Conservation (phyloP, 2,329 filamentous ascomycete genomes). For the Stenocarpella maydis region DNA sequence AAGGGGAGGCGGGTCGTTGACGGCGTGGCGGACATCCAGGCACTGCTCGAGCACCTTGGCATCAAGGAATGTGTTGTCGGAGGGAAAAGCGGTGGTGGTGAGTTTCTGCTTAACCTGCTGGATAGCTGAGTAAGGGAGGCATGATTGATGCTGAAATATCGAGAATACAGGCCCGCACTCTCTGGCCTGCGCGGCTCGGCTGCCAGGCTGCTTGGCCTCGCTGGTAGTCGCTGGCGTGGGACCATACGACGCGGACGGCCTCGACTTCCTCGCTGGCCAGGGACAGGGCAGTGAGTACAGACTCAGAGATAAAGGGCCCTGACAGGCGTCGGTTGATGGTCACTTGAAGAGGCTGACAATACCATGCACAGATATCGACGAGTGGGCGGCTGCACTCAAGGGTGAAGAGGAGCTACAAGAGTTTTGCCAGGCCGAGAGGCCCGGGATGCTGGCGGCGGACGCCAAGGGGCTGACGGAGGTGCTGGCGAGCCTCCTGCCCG, state of each 20-base stretch:
- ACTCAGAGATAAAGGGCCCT: not conserved
- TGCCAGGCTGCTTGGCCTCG: constrained; percentile 29
- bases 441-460: constrained; percentile 21
- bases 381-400: constrained; percentile 19
- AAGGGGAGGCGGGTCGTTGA: constrained; percentile 25
- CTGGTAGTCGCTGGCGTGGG: constrained; percentile 19
- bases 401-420: constrained; percentile 23
- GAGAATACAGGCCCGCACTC: constrained; percentile 18
- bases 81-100: constrained; percentile 33
- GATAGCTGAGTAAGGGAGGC: not conserved
- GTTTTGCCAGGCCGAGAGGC: constrained; percentile 12
- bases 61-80: constrained; percentile 30
- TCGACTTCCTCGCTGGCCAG: constrained; percentile 29
- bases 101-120: not conserved
- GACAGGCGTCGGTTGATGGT: too few species aligned
- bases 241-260: constrained; percentile 16
- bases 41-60: constrained; percentile 30
- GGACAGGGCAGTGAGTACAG: constrained; percentile 23
- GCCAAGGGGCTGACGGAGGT: constrained; percentile 12
- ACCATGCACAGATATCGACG: constrained; percentile 10
- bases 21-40: constrained; percentile 27
- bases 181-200: constrained; percentile 30
- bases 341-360: not conserved
- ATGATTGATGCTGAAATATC: not conserved
- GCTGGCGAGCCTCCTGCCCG: constrained; percentile 25